Percentiles rank a stretch among this genome's conserved stretches.
These are phyloP conservation scores for Aspergillus hortae DNA, from an alignment of 2,329 filamentous ascomycete genomes.

Conservation along the genomic window DNA sequence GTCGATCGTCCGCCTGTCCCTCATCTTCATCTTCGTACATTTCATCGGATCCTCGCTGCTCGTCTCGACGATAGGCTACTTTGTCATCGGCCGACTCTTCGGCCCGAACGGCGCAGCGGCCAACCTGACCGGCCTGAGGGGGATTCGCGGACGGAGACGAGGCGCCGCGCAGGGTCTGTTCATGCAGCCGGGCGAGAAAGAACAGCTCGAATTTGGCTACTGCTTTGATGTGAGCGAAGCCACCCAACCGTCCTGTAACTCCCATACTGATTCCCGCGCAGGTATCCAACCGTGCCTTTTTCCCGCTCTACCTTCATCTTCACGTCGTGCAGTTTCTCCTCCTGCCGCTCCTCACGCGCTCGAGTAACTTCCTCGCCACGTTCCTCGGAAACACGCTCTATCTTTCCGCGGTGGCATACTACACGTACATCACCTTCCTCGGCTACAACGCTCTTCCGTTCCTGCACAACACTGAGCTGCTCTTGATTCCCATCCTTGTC, in stretches of 20 bases:
- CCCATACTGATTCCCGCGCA: constrained; percentile 16
- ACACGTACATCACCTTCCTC: constrained; percentile 65
- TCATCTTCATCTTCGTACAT: constrained; percentile 53
- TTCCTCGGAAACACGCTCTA: constrained; percentile 65
- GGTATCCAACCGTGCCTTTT: constrained; percentile 64
- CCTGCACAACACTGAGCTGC: constrained; percentile 63
- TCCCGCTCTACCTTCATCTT: constrained; percentile 64
- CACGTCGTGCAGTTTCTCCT: constrained; percentile 66
- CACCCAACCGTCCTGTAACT: too few species aligned
- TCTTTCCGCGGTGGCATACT: constrained; percentile 62
- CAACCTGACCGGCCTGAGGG: constrained; percentile 45
- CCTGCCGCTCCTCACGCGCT: constrained; percentile 54
- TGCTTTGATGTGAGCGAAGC: constrained; percentile 59
- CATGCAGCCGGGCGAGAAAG: constrained; percentile 52
- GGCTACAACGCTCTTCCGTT: constrained; percentile 68
- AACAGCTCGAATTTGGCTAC: constrained; percentile 66
- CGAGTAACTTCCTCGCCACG: constrained; percentile 43
- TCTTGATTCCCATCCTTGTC: constrained; percentile 60
- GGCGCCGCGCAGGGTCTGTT: constrained; percentile 55
- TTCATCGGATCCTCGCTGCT: constrained; percentile 60
- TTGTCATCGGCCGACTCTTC: constrained; percentile 60
- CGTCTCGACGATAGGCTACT: constrained; percentile 61
- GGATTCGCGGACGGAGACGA: constrained; percentile 46
- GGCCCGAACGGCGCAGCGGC: constrained; percentile 50
- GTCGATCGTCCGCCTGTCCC: constrained; percentile 46